Evolutionary conservation across 2,329 filamentous ascomycete genomes (phyloP), one percentile per base, ranked within the genome.

Genomic region (Ceratocystis albifundus): DNA sequence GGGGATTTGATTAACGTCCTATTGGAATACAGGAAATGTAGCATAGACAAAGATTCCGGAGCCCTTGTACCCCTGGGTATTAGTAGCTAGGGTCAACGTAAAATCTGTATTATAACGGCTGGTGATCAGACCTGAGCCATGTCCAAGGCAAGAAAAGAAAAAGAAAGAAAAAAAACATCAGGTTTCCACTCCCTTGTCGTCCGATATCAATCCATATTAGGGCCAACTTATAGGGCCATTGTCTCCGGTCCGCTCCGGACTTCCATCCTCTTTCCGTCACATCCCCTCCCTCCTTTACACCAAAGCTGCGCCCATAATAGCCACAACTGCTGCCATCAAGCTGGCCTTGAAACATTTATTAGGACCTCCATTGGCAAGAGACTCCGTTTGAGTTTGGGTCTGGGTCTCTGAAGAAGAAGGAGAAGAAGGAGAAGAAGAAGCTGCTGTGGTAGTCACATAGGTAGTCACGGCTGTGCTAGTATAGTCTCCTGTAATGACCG

Each of bases 381-480:
- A 57, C 22, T 59, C 20, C 6, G 48, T 22, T 20, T 41, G 20
- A 8, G 61, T 46, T 44, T 62, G 61, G 10, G 61, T 30, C 10
- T 32, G 8, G 4, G 28, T 41, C 17, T 50, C 55, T 1, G 55
- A n/a, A 8, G 55, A 28, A 48, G 61, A 62, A 10, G 61, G 15
- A 62, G 46, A n/a, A n/a, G n/a, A n/a, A n/a, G n/a, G n/a, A 8
- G 55, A 28, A 48, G 61, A 62, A 10, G 61, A 22, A 62, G 46
- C 64, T 41, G 61, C 32, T 28, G 67, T 68, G 15, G 62, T 61
- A 5, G 67, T 66, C 2, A 68, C 67, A 64, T 66, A 66, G 17
- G 67, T 68, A 5, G 61, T 32, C 64, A 66, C 44, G 7, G 64
- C 61, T 2, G 64, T 68, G 44, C 64, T 68, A 5, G 67, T 68